A percentile compares a stretch with the other conserved stretches of the same genome.
Conservation (phyloP, 345 rosid genomes). For the Linum tenue region DNA sequence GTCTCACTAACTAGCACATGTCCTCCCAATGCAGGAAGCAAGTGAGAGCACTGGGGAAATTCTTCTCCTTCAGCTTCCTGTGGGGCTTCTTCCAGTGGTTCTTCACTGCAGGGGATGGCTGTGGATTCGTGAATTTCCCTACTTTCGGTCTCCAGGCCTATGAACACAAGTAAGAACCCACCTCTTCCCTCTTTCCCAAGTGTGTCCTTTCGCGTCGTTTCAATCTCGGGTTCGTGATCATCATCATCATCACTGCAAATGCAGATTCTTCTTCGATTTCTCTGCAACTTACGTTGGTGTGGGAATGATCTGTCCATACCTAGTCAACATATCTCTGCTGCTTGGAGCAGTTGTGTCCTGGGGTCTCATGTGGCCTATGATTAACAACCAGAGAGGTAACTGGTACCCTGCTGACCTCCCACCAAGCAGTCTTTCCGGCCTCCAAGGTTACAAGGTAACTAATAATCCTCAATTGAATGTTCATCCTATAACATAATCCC, state of each 20-base stretch:
- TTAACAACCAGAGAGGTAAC: conserved; percentile 16
- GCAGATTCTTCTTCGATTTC: conserved; percentile 28
- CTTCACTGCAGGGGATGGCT: conserved; percentile 22
- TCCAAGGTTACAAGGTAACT: conserved; percentile 26
- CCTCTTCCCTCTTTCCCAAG: not conserved
- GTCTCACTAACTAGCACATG: not conserved
- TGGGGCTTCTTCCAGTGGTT: conserved; percentile 33
- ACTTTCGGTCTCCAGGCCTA: conserved; percentile 22
- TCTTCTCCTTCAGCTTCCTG: conserved; percentile 25
- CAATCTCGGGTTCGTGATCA: too few relatives aligned
- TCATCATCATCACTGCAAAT: not conserved
- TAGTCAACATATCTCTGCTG: conserved; percentile 21
- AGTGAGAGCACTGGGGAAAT: conserved; percentile 20
- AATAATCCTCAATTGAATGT: not conserved
- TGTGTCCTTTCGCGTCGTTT: too few relatives aligned
- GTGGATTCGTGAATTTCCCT: conserved; percentile 25
- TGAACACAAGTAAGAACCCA: conserved; percentile 11
- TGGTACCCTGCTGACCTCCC: conserved; percentile 18
- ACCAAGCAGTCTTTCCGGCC: conserved; percentile 13
- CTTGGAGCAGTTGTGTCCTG: conserved; percentile 26
- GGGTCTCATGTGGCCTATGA: conserved; percentile 33
- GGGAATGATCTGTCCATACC: conserved; percentile 28
- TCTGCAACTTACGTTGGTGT: conserved; percentile 28
- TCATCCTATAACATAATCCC: not conserved
- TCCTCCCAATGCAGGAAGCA: conserved; percentile 21